phyloP scores from a whole-genome alignment of 169 alveolate genomes.

The Pseudocohnilembus persalinus region DNA sequence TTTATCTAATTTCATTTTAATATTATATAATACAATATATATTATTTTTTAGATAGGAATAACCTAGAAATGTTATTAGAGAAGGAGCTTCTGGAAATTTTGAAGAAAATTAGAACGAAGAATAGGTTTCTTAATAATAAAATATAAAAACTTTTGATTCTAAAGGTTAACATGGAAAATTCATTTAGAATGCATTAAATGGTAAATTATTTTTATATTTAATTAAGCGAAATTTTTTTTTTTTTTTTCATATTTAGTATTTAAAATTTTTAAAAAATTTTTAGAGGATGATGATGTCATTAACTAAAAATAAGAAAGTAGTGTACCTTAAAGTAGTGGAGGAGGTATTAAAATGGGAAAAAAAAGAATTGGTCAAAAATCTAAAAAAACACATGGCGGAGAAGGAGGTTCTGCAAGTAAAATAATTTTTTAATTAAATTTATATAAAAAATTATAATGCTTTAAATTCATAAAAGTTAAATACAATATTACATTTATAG shows the following conservation, averaged over 20 bases:
- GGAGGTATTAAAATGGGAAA: not conserved
- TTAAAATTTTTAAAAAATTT: too few relatives aligned
- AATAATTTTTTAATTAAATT: too few relatives aligned
- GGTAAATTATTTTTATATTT: too few relatives aligned
- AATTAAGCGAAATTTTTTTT: too few relatives aligned
- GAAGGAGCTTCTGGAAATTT: not conserved
- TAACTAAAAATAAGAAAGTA: not conserved
- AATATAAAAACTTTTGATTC: too few relatives aligned
- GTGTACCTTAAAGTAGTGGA: not conserved
- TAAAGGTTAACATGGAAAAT: not conserved
- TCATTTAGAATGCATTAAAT: not conserved
- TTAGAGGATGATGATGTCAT: not conserved
- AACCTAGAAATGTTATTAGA: not conserved
- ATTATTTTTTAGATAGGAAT: not conserved
- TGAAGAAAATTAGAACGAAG: not conserved
- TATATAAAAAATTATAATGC: too few relatives aligned
- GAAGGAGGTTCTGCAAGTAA: too few relatives aligned
- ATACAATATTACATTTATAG: too few relatives aligned
- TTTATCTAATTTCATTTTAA: too few relatives aligned
- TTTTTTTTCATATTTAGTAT: too few relatives aligned
- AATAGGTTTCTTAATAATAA: not conserved
- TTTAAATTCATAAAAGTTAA: too few relatives aligned
- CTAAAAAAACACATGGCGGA: too few relatives aligned
- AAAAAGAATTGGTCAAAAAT: not conserved
- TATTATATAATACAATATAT: not conserved